phyloP scores from a whole-genome alignment of 2,329 filamentous ascomycete species.

The Zymoseptoria brevis region DNA sequence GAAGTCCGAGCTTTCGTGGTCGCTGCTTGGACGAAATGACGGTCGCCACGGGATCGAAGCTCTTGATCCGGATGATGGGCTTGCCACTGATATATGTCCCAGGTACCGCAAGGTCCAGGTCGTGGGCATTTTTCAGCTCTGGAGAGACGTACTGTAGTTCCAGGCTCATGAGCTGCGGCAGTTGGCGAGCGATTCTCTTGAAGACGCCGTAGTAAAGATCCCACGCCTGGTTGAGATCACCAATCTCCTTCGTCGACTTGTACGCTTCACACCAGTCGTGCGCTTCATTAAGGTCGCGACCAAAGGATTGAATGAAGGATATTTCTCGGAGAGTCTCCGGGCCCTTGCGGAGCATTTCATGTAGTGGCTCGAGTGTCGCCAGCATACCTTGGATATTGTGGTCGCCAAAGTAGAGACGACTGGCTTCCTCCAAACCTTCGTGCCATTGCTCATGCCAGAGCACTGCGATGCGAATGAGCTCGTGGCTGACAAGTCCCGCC shows the following conservation, averaged over 20 bases:
- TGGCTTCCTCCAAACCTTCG: slow-evolving; percentile 93
- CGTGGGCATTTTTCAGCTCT: slow-evolving; percentile 73
- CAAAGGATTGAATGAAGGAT: slow-evolving; percentile 95
- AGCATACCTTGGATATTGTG: slow-evolving; percentile 99
- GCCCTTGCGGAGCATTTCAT: slow-evolving; percentile 82
- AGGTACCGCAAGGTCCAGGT: slow-evolving; percentile 89
- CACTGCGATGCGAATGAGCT: slow-evolving; percentile 93
- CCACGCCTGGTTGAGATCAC: slow-evolving; percentile 96
- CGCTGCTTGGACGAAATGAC: slow-evolving; percentile 97
- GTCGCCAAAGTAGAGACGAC: slow-evolving; percentile 91
- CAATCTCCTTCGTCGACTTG: slow-evolving; percentile 77
- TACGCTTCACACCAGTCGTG: slow-evolving; percentile 95
- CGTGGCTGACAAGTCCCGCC: slow-evolving; percentile 88
- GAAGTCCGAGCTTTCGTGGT: slow-evolving; percentile 78
- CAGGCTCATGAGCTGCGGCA: slow-evolving; percentile 84
- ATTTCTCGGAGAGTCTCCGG: slow-evolving; percentile 92
- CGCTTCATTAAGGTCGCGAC: slow-evolving; percentile 87
- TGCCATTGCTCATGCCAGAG: slow-evolving; percentile 99
- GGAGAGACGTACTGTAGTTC: slow-evolving; percentile 97
- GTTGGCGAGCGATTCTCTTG: slow-evolving; percentile 84
- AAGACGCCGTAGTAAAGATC: slow-evolving; percentile 99
- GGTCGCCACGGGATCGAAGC: slow-evolving; percentile 80
- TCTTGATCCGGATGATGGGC: slow-evolving; percentile 74
- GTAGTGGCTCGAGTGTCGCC: slow-evolving; percentile 75
- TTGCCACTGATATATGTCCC: slow-evolving; percentile 80